Base-by-base conservation (phyloP, 2,329 filamentous ascomycete genomes). In the Cladophialophora psammophila region DNA sequence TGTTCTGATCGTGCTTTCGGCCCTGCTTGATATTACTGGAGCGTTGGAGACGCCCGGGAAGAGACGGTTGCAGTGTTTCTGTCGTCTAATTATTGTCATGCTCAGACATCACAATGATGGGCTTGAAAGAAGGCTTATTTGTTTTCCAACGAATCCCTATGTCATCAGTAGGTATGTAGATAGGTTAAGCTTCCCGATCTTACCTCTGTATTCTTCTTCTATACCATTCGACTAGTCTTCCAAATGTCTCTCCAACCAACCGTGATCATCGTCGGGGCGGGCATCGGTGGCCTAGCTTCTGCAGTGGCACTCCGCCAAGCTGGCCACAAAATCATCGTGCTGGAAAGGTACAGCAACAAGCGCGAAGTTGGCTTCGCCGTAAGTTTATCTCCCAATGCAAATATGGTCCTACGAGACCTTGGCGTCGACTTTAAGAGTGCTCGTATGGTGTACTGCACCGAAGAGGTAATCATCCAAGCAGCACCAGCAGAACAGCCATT, bases 251-350 rank as follows among this genome's bases (percentile, higher is more conserved):
- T 60, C 18, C 36, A 34, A n/a, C 69, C 78, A 9, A 74, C 69
- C n/a, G 68, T 79, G 36, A 69, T 78, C 26, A 75, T 79, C 55
- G 73, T 75, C 15, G 77, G 77, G 18, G 77, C 76, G 31, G 77
- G 77, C 5, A 78, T 79, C 10, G 76, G 76, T 18, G 76, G 77
- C 5, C 63, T 79, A 18, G 71, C 74, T 10, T 73, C 76, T 15
- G 76, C 77, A 0, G 83, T 88, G 40, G 82, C 80, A 12, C 76
- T 89, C 0, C 80, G 86, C 7, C 80, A 83, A 64, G 79, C 83
- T 53, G 85, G 85, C 1, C 85, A 87, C 68, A 68, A 77, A 9
- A 83, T 87, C 35, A 50, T 15, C 10, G 45, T 64, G 13, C 7
- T 60, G 7, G 62, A 64, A 52, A 26, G 32, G 18, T 35, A 18